phyloP scores from a whole-genome alignment of 2,329 filamentous ascomycete genomes.

The Neoascochyta sp. region DNA sequence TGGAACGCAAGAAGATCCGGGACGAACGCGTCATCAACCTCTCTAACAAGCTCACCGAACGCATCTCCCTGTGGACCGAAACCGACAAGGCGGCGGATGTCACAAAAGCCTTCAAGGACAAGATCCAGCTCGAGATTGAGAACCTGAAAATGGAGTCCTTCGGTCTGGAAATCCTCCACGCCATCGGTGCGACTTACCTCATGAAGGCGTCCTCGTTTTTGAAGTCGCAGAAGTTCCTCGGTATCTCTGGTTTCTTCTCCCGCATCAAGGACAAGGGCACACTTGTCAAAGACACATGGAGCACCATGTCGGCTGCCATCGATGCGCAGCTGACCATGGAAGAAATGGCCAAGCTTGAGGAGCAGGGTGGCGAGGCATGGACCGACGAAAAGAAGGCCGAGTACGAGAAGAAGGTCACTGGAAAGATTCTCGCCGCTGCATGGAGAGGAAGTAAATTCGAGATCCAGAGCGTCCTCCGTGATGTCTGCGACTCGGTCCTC shows the following conservation, averaged over 20 bases:
- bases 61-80: constrained; percentile 93
- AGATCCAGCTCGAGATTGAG: constrained; percentile 91
- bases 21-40: constrained; percentile 87
- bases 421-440: constrained; percentile 94
- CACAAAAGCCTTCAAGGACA: constrained; percentile 85
- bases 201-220: constrained; percentile 83
- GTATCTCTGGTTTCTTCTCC: constrained; percentile 91
- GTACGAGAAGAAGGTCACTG: constrained; percentile 92
- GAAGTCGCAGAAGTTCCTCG: constrained; percentile 94
- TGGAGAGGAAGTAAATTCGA: constrained; percentile 97
- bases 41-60: constrained; percentile 78
- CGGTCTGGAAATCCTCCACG: constrained; percentile 91
- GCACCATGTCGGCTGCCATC: constrained; percentile 91
- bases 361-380: constrained; percentile 94
- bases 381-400: constrained; percentile 95
- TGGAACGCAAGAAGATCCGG: constrained; percentile 76
- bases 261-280: constrained; percentile 94
- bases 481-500: constrained; percentile 87
- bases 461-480: constrained; percentile 90
- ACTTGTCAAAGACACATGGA: constrained; percentile 97
- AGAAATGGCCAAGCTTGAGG: constrained; percentile 95
- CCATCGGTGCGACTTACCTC: constrained; percentile 86
- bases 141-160: constrained; percentile 99
- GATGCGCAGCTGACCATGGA: constrained; percentile 98
- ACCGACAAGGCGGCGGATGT: constrained; percentile 86